Evolutionary conservation across 2,329 filamentous ascomycete genomes (phyloP).

Genomic region (Aspergillus brasiliensis): DNA sequence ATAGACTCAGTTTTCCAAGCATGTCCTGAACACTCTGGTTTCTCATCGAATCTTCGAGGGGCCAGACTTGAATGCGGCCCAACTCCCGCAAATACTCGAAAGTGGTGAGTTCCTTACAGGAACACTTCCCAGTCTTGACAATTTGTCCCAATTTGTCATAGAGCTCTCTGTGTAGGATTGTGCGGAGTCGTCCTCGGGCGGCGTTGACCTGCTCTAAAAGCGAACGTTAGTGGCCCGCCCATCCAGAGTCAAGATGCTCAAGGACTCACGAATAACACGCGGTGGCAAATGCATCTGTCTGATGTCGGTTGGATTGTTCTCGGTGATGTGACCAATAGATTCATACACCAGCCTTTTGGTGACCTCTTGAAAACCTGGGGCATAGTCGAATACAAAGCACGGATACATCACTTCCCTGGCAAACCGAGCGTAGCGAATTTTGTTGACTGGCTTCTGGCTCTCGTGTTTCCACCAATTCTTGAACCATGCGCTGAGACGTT

Average conservation of each 20-base stretch:
- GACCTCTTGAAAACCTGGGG: neutral
- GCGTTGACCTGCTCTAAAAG: conserved; percentile 10
- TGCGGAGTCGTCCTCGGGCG: conserved; percentile 6
- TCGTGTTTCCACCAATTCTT: neutral
- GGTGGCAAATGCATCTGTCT: conserved; percentile 2
- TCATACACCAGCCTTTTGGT: conserved; percentile 6
- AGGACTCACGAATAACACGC: conserved; percentile 5
- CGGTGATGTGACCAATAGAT: neutral
- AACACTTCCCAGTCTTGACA: neutral
- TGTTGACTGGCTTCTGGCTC: neutral
- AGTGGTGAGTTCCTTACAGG: conserved; percentile 2
- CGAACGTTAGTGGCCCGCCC: neutral
- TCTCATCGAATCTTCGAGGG: neutral
- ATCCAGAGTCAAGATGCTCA: too few relatives aligned
- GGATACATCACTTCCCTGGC: neutral
- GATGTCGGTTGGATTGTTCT: conserved; percentile 3
- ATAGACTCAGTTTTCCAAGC: neutral
- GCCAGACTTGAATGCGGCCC: neutral
- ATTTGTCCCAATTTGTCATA: neutral
- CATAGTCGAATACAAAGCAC: conserved; percentile 2
- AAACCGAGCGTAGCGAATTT: neutral
- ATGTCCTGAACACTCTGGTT: neutral
- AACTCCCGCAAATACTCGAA: conserved; percentile 7
- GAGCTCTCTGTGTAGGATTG: conserved; percentile 1
- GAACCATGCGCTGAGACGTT: neutral